Evolutionary conservation across 2,329 filamentous ascomycete genomes (phyloP).

Genomic region (Hypoxylon rubiginosum): DNA sequence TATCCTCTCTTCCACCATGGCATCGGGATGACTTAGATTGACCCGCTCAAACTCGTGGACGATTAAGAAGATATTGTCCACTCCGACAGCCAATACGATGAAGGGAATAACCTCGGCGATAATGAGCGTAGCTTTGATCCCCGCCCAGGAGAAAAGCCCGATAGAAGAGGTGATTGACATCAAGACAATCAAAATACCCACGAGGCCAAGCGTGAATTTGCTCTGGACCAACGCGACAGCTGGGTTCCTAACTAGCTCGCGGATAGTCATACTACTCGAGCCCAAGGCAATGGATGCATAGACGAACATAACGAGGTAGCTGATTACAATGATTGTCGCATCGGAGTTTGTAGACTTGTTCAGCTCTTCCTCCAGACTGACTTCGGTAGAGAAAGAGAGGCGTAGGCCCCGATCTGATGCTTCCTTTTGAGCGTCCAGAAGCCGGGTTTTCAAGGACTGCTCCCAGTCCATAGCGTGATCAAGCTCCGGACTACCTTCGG

Average conservation of each 20-base stretch:
- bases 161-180: constrained; percentile 98
- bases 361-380: constrained; percentile 93
- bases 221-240: constrained; percentile 90
- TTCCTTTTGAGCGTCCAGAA: constrained; percentile 85
- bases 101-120: constrained; percentile 99
- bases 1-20: constrained; percentile 86
- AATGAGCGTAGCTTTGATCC: constrained; percentile 95
- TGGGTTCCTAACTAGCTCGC: constrained; percentile 84
- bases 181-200: constrained; percentile 93
- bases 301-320: constrained; percentile 98
- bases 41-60: constrained; percentile 98
- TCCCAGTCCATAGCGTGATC: constrained; percentile 91
- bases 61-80: constrained; percentile 99
- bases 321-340: constrained; percentile 95
- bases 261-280: constrained; percentile 83
- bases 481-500: constrained; percentile 78
- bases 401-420: constrained; percentile 82
- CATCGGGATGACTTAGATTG: constrained; percentile 91
- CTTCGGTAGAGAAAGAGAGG: constrained; percentile 94
- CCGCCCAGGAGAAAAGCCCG: constrained; percentile 90
- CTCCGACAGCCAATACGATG: constrained; percentile 93
- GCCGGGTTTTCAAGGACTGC: constrained; percentile 77
- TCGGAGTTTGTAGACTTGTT: constrained; percentile 99
- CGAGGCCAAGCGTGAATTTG: constrained; percentile 95
- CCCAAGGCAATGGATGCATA: constrained; percentile 95